Evolutionary conservation across 2,329 filamentous ascomycete species (phyloP).

Genomic region (Aspergillus transmontanensis): DNA sequence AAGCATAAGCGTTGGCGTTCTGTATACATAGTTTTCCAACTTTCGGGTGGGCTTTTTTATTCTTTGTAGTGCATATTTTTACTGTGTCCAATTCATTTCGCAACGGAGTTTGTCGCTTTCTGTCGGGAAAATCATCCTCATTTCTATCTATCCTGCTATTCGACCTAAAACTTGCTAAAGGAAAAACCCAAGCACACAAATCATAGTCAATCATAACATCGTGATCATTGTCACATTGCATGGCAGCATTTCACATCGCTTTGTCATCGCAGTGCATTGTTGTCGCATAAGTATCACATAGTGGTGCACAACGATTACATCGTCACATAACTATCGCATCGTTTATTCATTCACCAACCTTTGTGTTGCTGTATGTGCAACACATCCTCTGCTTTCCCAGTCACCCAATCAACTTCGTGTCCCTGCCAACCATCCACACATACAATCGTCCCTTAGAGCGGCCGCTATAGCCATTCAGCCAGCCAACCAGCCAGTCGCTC

Average conservation of each 20-base stretch:
- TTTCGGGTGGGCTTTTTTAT: background rate
- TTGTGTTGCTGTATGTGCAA: background rate
- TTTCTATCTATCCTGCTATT: background rate
- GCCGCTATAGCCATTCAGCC: background rate
- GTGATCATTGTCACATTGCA: background rate
- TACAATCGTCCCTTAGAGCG: too few species aligned
- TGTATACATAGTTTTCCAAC: background rate
- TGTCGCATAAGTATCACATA: background rate
- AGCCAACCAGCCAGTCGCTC: background rate
- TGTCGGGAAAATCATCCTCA: background rate
- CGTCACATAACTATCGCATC: background rate
- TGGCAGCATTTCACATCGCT: background rate
- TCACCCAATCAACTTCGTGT: background rate
- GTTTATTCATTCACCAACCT: background rate
- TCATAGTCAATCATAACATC: background rate
- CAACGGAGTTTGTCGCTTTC: background rate
- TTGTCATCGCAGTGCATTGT: background rate
- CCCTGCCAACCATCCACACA: background rate
- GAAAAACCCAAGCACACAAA: background rate
- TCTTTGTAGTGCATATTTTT: conserved; percentile 1
- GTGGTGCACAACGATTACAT: background rate
- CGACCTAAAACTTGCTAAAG: background rate
- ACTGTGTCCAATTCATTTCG: background rate
- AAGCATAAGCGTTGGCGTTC: conserved; percentile 21
- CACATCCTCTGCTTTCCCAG: background rate